Percentiles rank a stretch among this genome's conserved stretches.
These are phyloP conservation scores for Thermomucor indicae-seudaticae DNA, from an alignment of 371 early-diverging fungal species.

Conservation along the genomic window DNA sequence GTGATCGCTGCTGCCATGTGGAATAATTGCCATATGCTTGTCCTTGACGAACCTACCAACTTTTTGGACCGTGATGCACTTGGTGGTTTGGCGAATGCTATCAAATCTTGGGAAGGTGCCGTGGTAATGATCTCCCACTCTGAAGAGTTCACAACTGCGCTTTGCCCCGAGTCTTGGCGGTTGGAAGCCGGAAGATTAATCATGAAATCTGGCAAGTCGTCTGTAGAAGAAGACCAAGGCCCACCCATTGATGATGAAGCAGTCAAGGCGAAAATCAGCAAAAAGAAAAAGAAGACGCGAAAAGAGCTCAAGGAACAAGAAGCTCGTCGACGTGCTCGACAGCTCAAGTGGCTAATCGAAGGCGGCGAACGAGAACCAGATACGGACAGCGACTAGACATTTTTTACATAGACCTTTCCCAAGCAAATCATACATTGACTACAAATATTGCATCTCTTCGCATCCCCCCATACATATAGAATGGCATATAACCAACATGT, in stretches of 20 bases:
- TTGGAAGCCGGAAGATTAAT: constrained; percentile 62
- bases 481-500: too few relatives aligned
- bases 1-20: constrained; percentile 84
- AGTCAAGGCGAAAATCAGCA: constrained; percentile 59
- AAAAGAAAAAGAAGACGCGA: constrained; percentile 83
- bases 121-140: constrained; percentile 91
- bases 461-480: too few relatives aligned
- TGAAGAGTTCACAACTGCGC: constrained; percentile 71
- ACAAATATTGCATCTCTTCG: too few relatives aligned
- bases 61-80: constrained; percentile 87
- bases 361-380: constrained; percentile 67
- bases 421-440: too few relatives aligned
- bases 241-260: constrained; percentile 58
- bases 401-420: too few relatives aligned
- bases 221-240: constrained; percentile 59
- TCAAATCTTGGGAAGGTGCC: constrained; percentile 77
- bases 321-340: constrained; percentile 64
- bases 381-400: constrained; percentile 60
- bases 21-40: constrained; percentile 79
- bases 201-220: constrained; percentile 50
- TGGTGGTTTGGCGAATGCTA: constrained; percentile 79
- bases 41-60: constrained; percentile 87
- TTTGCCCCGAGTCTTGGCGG: constrained; percentile 80
- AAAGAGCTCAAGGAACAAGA: constrained; percentile 70
- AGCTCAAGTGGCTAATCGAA: constrained; percentile 71